Base-by-base conservation (phyloP, 768 basidiomycete genomes). In the Leccinum boreale region DNA sequence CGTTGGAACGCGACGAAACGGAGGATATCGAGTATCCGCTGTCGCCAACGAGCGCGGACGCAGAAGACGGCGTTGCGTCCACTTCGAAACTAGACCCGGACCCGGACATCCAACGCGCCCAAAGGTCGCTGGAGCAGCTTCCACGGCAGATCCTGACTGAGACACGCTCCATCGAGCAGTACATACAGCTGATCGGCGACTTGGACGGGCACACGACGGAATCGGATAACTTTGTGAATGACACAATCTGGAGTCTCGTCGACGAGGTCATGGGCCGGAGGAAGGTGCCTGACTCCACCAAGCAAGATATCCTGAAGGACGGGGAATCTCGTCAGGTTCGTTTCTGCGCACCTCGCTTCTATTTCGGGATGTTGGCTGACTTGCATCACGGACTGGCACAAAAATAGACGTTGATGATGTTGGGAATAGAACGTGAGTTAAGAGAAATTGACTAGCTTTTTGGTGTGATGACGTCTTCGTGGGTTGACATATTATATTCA, bases 351-450 rank as follows among this genome's bases (percentile, higher is more conserved):
- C 17, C 19, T 4, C 15, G 31, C n/a, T 24, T 44, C 6, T 42
- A 14, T 28, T 21, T 28, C 0, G 9, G 8, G 31, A 19, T 7
- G 23, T 33, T 33, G 3, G 3, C 46, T 53, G 35, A 61, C 36
- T 2, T 29, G 9, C 9, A 24, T 33, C 11, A n/a, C 7, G 23
- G 23, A 23, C 3, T 44, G 21, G 36, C 17, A 33, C 24, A 19
- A 3, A 8, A 42, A 9, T 48, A 81, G 81, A 75, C 73, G 2
- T 52, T 81, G 23, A 70, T 81, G 61, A 67, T 75, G 64, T 65
- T 82, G 17, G 77, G 75, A 36, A 70, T 82, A 19, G 80, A 82
- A 65, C 75, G 80, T 81, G 58, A 66, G 78, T 69, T 3, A 6
- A 52, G 39, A 6, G 9, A 3, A 9, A 12, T 11, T 29, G 39